Evolutionary conservation across 371 early-diverging fungal species (phyloP), one percentile per base, ranked within the genome.

Genomic region (Phascolomyces articulosus): DNA sequence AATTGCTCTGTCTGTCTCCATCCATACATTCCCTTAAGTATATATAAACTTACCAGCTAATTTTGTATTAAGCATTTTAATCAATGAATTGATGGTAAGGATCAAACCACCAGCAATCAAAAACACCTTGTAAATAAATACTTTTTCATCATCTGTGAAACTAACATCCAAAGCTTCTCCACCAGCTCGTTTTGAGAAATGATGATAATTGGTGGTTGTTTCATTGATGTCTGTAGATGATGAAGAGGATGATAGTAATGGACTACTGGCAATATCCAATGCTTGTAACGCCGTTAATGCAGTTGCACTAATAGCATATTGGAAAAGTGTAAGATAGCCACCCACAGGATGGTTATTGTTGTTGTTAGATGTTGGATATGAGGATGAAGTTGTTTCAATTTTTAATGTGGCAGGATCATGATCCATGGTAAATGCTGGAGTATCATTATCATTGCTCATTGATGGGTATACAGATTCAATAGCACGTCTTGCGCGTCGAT

Each of bases 51-150:
- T 63, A 78, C 82, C 79, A 28, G 75, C 48, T 20, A 82, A 28
- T 55, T 68, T 74, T 8, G 80, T 82, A n/a, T 82, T 79, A 4
- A 82, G 62, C n/a, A 78, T 59, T 64, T 82, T 82, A 48, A 82
- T 82, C 26, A 82, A 34, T 1, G 83, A 78, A 41, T 82, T 82
- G 49, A 82, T 61, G 0, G 76, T 62, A 20, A 82, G 58, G 38
- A 82, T 78, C n/a, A 71, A 29, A 16, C 83, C 83, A 47, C 78
- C 83, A 62, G 65, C 73, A 21, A 82, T 82, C 27, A 82, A 63
- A 21, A 82, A 79, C 7, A 75, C 78, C 60, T 82, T 82, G 60
- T 82, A 82, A 7, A 82, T 69, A 60, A 82, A 82, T 6, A 71
- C 70, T 20, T 71, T 70, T 66, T 82, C 78, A 10, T 48, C 63